phyloP scores from a whole-genome alignment of 164 flowering plant species.

The Pachysandra terminalis region DNA sequence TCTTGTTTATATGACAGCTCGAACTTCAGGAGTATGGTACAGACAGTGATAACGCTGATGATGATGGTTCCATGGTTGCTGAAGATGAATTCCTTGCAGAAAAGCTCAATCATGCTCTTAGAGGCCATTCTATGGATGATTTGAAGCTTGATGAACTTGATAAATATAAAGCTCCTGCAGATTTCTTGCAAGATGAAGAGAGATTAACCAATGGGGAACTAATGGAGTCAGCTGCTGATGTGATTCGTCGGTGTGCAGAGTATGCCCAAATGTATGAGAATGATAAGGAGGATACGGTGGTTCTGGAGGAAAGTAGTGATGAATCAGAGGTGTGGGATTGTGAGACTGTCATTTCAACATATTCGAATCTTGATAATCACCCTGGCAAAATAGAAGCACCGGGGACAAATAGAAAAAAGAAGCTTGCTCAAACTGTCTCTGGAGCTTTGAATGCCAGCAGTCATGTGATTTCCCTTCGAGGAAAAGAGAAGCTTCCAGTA shows the following conservation, averaged over 20 bases:
- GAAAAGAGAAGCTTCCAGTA: constrained; percentile 78
- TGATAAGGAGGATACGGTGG: constrained; percentile 36
- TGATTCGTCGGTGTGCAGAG: constrained; percentile 60
- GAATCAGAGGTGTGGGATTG: constrained; percentile 89
- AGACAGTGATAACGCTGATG: constrained; percentile 46
- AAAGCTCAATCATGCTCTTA: constrained; percentile 52
- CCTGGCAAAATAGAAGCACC: constrained; percentile 87
- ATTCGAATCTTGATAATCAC: constrained; percentile 92
- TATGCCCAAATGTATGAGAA: constrained; percentile 74
- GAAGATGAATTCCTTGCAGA: constrained; percentile 53
- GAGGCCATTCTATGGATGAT: constrained; percentile 36
- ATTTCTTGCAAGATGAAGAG: constrained; percentile 35
- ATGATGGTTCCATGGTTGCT: constrained; percentile 28
- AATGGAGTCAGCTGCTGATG: constrained; percentile 46
- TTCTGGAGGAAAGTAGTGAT: constrained; percentile 77
- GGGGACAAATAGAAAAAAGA: constrained; percentile 47
- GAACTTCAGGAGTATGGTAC: constrained; percentile 64
- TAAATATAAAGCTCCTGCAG: constrained; percentile 60
- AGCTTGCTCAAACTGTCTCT: constrained; percentile 39
- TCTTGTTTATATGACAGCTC: constrained; percentile 44
- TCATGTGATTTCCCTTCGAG: constrained; percentile 59
- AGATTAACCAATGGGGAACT: constrained; percentile 24
- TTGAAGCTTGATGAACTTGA: constrained; percentile 43
- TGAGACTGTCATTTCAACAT: constrained; percentile 84
- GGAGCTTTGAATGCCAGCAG: constrained; percentile 25